These are phyloP conservation scores for Corymbia citriodora DNA, from an alignment of 441 rosid species.

Conservation along the genomic window DNA sequence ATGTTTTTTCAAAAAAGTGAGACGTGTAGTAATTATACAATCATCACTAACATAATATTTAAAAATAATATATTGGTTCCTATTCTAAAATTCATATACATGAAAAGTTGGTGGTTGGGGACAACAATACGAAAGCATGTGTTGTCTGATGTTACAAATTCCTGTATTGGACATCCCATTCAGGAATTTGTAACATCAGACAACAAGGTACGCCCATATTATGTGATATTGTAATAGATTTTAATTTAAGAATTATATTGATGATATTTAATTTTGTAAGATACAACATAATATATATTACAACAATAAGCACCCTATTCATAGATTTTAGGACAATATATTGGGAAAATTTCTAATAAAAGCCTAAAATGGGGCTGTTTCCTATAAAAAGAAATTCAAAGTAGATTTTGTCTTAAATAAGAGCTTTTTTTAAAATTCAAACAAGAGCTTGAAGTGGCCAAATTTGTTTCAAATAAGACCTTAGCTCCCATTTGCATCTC, in stretches of 20 bases:
- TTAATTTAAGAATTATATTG: background rate
- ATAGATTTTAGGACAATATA: background rate
- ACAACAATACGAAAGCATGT: background rate
- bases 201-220: background rate
- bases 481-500: background rate
- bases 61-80: background rate
- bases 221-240: background rate
- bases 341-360: background rate
- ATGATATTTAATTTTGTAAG: background rate
- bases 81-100: background rate
- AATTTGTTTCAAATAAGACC: background rate
- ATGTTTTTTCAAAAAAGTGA: background rate
- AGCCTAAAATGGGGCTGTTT: rapidly evolving
- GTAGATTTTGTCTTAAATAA: too few species aligned
- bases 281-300: background rate
- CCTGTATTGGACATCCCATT: background rate
- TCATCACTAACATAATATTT: background rate
- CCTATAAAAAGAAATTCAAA: rapidly evolving
- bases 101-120: background rate
- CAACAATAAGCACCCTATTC: background rate
- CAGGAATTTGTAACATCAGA: background rate
- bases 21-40: background rate
- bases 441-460: too few species aligned
- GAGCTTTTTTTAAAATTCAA: too few species aligned
- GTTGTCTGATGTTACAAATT: background rate